Evolutionary conservation across 345 rosid species (phyloP).

Genomic region (Ceriops zippeliana): DNA sequence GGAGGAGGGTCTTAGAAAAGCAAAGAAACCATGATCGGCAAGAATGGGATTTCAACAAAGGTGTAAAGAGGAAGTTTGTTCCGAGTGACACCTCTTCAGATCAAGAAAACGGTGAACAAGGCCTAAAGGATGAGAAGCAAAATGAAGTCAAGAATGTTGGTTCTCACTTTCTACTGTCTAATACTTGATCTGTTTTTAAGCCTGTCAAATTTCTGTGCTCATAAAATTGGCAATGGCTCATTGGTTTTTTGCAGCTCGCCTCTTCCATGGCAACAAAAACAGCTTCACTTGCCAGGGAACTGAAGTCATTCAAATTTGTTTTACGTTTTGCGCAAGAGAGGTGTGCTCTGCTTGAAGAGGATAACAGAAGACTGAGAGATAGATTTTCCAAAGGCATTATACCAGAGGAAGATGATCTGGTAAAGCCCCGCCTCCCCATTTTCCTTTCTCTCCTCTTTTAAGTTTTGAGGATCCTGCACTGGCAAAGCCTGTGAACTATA

Average conservation of each 20-base stretch:
- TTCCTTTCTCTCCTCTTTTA: too few relatives aligned
- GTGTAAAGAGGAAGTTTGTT: conserved; percentile 64
- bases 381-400: conserved; percentile 61
- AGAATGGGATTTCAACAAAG: conserved; percentile 37
- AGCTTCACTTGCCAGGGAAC: conserved; percentile 71
- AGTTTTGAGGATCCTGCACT: too few relatives aligned
- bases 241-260: conserved; percentile 55
- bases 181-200: neutral
- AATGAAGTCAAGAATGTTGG: conserved; percentile 71
- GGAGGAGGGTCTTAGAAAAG: conserved; percentile 20
- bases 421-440: conserved; percentile 5
- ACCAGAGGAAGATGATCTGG: conserved; percentile 98
- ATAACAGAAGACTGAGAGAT: conserved; percentile 77
- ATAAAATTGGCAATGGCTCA: neutral
- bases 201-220: neutral
- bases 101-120: conserved; percentile 30
- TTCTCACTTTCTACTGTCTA: neutral
- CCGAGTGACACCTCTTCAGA: conserved; percentile 37
- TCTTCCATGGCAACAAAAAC: conserved; percentile 82
- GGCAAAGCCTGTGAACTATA: too few relatives aligned
- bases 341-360: conserved; percentile 71
- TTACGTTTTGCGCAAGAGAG: conserved; percentile 73
- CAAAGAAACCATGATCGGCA: conserved; percentile 4
- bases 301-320: conserved; percentile 65
- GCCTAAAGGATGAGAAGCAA: conserved; percentile 44